phyloP scores from a whole-genome alignment of 2,329 filamentous ascomycete genomes.

The Onygenales sp. region DNA sequence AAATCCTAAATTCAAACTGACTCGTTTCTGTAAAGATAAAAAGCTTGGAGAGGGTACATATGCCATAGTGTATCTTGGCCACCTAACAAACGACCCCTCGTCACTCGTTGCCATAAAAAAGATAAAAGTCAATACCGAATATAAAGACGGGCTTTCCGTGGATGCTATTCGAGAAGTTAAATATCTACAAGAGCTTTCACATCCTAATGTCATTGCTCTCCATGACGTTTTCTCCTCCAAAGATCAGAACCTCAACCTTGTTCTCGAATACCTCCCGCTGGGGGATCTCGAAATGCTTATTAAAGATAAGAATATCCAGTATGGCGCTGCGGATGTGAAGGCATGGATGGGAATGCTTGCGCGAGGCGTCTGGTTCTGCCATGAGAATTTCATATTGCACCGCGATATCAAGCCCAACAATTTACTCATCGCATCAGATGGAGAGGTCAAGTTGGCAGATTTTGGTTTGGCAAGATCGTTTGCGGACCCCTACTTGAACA shows the following conservation, averaged over 20 bases:
- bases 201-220: slow-evolving; percentile 91
- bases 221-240: slow-evolving; percentile 92
- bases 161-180: slow-evolving; percentile 95
- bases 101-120: slow-evolving; percentile 63
- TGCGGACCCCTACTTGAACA: slow-evolving; percentile 74
- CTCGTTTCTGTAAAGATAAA: slow-evolving; percentile 48
- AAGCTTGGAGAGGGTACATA: slow-evolving; percentile 96
- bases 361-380: slow-evolving; percentile 90
- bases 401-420: slow-evolving; percentile 99
- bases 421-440: slow-evolving; percentile 83
- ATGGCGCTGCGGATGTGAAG: slow-evolving; percentile 86
- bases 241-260: slow-evolving; percentile 90
- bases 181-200: slow-evolving; percentile 84
- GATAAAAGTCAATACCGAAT: slow-evolving; percentile 48
- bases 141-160: slow-evolving; percentile 82
- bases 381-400: slow-evolving; percentile 87
- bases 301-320: slow-evolving; percentile 72
- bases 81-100: slow-evolving; percentile 61
- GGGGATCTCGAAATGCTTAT: slow-evolving; percentile 94
- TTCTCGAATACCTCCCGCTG: slow-evolving; percentile 86
- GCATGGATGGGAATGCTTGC: slow-evolving; percentile 98
- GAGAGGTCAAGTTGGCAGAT: slow-evolving; percentile 92
- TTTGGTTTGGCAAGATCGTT: slow-evolving; percentile 89
- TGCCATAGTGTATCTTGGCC: slow-evolving; percentile 85
- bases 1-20: background rate